These are phyloP conservation scores for Ambrosiella beaveri DNA, from an alignment of 2,329 filamentous ascomycete species.

Conservation along the genomic window DNA sequence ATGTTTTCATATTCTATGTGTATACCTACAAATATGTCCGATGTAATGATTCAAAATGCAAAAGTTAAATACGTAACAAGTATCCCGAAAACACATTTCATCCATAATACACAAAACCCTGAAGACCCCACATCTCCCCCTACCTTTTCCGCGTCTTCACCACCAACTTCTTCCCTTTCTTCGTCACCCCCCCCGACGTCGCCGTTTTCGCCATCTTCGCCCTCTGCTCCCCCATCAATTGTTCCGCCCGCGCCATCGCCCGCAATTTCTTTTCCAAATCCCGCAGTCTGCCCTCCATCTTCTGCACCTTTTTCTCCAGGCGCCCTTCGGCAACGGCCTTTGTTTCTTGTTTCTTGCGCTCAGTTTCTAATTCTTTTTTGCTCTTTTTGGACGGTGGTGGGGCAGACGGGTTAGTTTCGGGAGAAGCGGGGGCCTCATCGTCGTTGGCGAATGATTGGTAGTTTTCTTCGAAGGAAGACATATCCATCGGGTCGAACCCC, in stretches of 20 bases:
- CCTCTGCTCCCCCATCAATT: conserved; percentile 38
- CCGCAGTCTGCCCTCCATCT: conserved; percentile 32
- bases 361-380: conserved; percentile 18
- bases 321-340: conserved; percentile 14
- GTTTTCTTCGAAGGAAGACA: conserved; percentile 16
- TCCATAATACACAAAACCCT: too few relatives aligned
- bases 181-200: conserved; percentile 41
- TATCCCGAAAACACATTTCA: too few relatives aligned
- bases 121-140: conserved; percentile 5
- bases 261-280: conserved; percentile 36
- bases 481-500: conserved; percentile 14
- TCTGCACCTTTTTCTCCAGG: conserved; percentile 20
- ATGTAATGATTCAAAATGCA: too few relatives aligned
- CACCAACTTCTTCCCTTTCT: conserved; percentile 44
- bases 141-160: conserved; percentile 45
- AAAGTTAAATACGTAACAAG: too few relatives aligned
- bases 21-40: too few relatives aligned
- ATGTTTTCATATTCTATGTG: too few relatives aligned
- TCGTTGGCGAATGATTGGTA: conserved; percentile 15
- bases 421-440: conserved; percentile 25
- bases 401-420: conserved; percentile 22
- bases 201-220: conserved; percentile 49
- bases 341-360: conserved; percentile 15
- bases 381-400: not conserved
- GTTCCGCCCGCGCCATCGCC: conserved; percentile 37